Evolutionary conservation across 352 stramenopile genomes (phyloP), one percentile per base, ranked within the genome.

Genomic region (Pythium utonaiense): DNA sequence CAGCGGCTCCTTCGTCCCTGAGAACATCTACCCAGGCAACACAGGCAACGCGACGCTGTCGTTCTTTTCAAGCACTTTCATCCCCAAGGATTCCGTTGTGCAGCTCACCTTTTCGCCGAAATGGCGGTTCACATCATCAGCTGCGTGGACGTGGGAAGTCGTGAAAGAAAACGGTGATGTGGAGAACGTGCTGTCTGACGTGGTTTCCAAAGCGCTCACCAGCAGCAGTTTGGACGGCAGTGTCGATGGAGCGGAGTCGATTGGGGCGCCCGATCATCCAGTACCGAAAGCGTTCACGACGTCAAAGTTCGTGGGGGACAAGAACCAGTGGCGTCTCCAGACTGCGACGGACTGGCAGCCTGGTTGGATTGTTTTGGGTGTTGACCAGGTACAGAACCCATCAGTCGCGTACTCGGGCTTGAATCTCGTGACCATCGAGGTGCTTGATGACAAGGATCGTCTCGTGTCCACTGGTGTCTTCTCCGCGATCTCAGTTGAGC

Each of bases 11-110:
- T 94, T 94, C 54, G 60, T 91, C 1, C 84, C 84, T 7, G 80
- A 94, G 53, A 94, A 92, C 47, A 90, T 92, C 42, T 94, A 91
- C 51, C 84, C 84, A 5, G 84, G 84, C 21, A 94, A 92, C 60
- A 74, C 78, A 12, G 84, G 84, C 19, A 92, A 89, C 48, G 84
- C 82, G 7, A 89, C 66, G 30, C 70, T 94, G 14, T 79, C 75
- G 17, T 94, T 94, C 67, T 92, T 82, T 66, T 86, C 82, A 13
- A 75, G 80, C 41, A 80, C 82, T 12, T 73, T 72, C 19, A 77
- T 92, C 17, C 75, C 78, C 1, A 66, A 64, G 16, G 68, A 53
- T 10, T 87, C 80, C 21, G 73, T 64, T 9, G 74, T 94, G 47
- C 69, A 74, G 19, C 54, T 91, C 51, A 76, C 51, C n/a, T 92